Percentiles rank a stretch among this genome's conserved stretches.
These are phyloP conservation scores for Quercus lobata DNA, from an alignment of 331 rosid species.

Conservation along the genomic window DNA sequence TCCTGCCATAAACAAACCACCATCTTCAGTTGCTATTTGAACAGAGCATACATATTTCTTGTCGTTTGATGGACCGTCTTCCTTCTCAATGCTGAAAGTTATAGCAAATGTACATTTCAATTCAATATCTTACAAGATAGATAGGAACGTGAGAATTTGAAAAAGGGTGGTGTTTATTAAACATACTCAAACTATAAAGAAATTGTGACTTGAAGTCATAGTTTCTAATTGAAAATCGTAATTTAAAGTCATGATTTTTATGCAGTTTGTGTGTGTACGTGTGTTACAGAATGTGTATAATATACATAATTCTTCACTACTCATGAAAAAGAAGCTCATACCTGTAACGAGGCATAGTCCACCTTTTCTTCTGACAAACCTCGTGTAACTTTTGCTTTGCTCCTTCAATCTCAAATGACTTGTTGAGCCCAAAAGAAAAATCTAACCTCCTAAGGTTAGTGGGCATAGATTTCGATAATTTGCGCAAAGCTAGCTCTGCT, in stretches of 20 bases:
- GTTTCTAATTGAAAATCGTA: too few species aligned
- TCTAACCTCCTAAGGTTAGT: too few species aligned
- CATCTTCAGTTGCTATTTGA: constrained; percentile 23
- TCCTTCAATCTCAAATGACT: constrained; percentile 31
- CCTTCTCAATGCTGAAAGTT: constrained; percentile 43
- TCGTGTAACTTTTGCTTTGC: constrained; percentile 58
- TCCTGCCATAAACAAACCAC: constrained; percentile 32
- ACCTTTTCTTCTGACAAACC: constrained; percentile 45
- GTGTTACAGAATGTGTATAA: too few species aligned
- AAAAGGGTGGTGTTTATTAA: neutral
- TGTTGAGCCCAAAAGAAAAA: too few species aligned
- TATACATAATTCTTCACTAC: neutral
- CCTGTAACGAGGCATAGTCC: constrained; percentile 60
- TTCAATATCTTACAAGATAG: neutral
- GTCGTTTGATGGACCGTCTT: constrained; percentile 47
- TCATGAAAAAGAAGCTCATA: constrained; percentile 20
- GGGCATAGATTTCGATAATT: constrained; percentile 17
- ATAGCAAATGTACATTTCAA: constrained; percentile 1
- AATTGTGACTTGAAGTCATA: too few species aligned
- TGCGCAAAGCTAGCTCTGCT: constrained; percentile 49
- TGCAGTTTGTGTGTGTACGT: too few species aligned
- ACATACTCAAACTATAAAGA: too few species aligned
- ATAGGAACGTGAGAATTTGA: neutral
- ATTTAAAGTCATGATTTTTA: neutral
- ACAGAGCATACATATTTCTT: constrained; percentile 44